Evolutionary conservation across 768 basidiomycete species (phyloP), one percentile per base, ranked within the genome.

Genomic region (Phylloporus rhodoxanthus): DNA sequence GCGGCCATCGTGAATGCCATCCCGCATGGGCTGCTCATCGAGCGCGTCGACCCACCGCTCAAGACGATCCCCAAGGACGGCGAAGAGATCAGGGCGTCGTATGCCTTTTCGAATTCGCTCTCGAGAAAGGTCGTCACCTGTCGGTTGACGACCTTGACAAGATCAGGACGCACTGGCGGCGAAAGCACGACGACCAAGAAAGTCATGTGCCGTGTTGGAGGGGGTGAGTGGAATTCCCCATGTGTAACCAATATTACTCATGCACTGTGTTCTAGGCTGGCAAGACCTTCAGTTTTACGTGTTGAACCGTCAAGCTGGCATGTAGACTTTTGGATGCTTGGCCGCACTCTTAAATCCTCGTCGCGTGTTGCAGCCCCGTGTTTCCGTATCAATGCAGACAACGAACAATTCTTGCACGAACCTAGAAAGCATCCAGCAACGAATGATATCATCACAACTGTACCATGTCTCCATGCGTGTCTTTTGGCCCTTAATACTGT

Each of bases 141-240:
- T 65, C 79, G 85, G 57, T 70, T 94, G 68, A 87, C 90, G 39
- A 87, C 88, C 40, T 72, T 90, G 62, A 80, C 81, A 46, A 78
- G 91, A 42, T 70, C 77, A 10, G 75, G 73, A 62, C 72, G 67
- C 19, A 62, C 67, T 30, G 65, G 73, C 43, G 72, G 74, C 48
- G 60, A 68, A 56, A 47, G 53, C 44, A 71, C 69, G 41, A 76
- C 70, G 56, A 73, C 75, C 57, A 90, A 86, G 79, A 93, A 91
- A 68, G 91, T 93, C 26, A 87, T 94, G 85, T 90, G 86, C 69
- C 82, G 91, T 52, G 85, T 93, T 53, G 91, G 91, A 40, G 89
- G 87, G 67, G 88, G 88, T 84, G 56, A 61, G 81, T 73, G 6
- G 37, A n/a, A 29, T 47, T 44, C 46, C 8, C 21, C 26, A 2